Evolutionary conservation across 2,329 filamentous ascomycete genomes (phyloP).

Genomic region (Claviceps sp.): DNA sequence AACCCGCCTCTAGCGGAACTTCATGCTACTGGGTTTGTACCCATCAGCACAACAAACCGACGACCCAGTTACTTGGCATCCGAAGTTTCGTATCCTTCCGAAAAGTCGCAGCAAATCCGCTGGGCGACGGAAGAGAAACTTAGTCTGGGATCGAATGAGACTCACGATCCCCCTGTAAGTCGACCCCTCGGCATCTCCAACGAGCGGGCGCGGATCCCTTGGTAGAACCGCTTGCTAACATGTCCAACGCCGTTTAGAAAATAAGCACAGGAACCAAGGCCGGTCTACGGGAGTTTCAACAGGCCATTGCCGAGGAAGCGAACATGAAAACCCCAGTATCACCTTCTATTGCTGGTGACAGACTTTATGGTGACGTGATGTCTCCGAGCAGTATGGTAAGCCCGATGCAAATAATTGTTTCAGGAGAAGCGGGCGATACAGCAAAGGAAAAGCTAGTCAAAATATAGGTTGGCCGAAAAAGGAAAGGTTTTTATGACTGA

Average conservation of each 20-base stretch:
- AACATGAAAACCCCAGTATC: conserved; percentile 3
- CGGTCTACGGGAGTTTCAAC: background rate
- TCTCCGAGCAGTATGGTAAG: conserved; percentile 2
- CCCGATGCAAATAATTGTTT: background rate
- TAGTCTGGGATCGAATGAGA: background rate
- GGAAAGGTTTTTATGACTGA: background rate
- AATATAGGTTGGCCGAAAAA: background rate
- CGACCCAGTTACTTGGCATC: background rate
- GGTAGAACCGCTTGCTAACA: background rate
- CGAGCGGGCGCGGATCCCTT: background rate
- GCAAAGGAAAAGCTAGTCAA: background rate
- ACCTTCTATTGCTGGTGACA: background rate
- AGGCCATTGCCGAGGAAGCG: conserved; percentile 2
- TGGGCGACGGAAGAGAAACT: background rate
- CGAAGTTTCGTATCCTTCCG: background rate
- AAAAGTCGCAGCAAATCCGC: background rate
- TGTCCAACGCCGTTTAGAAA: background rate
- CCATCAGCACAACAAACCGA: conserved; percentile 1
- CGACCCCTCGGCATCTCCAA: background rate
- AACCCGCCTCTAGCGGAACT: conserved; percentile 32
- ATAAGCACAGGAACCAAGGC: background rate
- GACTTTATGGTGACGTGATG: conserved; percentile 10
- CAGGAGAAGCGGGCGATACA: background rate
- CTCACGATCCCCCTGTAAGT: background rate
- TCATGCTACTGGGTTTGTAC: conserved; percentile 20